These are phyloP conservation scores for Ophiocordyceps camponoti-saundersi DNA, from an alignment of 2,329 filamentous ascomycete species.

Conservation along the genomic window DNA sequence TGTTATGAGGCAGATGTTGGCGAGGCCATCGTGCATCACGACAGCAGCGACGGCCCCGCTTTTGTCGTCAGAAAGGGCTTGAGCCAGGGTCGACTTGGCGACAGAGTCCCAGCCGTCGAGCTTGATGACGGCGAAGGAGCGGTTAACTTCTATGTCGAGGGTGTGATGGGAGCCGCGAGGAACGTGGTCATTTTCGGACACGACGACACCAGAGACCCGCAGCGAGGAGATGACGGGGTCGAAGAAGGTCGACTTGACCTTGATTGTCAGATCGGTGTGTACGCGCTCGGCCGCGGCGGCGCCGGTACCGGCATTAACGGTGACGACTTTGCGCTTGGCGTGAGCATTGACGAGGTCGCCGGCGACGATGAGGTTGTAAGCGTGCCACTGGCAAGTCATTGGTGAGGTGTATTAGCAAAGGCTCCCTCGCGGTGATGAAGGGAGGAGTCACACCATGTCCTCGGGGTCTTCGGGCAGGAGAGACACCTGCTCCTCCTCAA, in stretches of 20 bases:
- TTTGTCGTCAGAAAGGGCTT: conserved; percentile 63
- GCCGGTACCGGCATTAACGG: conserved; percentile 30
- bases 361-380: conserved; percentile 40
- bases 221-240: conserved; percentile 37
- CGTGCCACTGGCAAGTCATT: conserved; percentile 31
- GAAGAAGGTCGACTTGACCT: conserved; percentile 40
- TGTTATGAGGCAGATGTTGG: conserved; percentile 70
- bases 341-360: conserved; percentile 37
- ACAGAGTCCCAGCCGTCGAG: conserved; percentile 77
- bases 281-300: conserved; percentile 31
- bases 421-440: background rate
- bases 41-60: conserved; percentile 76
- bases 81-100: conserved; percentile 57
- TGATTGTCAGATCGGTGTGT: conserved; percentile 39
- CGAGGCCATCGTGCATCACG: conserved; percentile 79
- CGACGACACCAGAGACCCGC: conserved; percentile 37
- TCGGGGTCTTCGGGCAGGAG: conserved; percentile 27
- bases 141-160: conserved; percentile 68
- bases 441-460: conserved; percentile 22
- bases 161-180: conserved; percentile 40
- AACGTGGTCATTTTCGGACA: conserved; percentile 34
- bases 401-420: conserved; percentile 1
- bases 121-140: conserved; percentile 81
- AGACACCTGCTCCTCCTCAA: conserved; percentile 23
- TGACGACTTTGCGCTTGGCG: conserved; percentile 36